These are phyloP conservation scores for Fusarium nodosum DNA, from an alignment of 2,329 filamentous ascomycete genomes.

Conservation along the genomic window DNA sequence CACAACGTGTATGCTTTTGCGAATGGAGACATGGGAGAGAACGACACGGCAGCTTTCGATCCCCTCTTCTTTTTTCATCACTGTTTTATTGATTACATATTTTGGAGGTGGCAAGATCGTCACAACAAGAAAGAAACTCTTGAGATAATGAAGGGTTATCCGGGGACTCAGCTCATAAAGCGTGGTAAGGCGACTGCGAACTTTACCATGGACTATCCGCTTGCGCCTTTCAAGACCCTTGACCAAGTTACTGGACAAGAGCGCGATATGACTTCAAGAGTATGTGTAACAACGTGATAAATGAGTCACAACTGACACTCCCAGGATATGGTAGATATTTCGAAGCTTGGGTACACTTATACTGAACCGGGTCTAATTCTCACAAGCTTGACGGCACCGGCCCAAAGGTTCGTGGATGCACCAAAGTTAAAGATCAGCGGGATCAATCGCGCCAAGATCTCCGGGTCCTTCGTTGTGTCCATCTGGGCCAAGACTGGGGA, in stretches of 20 bases:
- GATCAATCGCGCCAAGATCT: background rate
- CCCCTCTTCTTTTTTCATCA: background rate
- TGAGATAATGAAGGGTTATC: background rate
- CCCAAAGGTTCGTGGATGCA: background rate
- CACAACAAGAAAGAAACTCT: background rate
- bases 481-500: background rate
- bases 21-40: background rate
- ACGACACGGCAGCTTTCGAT: background rate
- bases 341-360: background rate
- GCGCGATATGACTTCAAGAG: background rate
- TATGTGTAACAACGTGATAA: accelerated
- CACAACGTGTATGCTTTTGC: background rate
- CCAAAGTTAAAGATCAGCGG: background rate
- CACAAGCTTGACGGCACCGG: background rate
- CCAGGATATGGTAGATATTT: background rate
- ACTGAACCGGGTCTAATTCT: background rate
- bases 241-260: background rate
- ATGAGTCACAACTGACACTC: accelerated
- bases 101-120: background rate
- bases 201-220: background rate
- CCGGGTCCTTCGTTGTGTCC: background rate
- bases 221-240: background rate
- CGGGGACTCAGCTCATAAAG: background rate
- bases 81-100: background rate
- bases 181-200: background rate